Evolutionary conservation across 495 filamentous ascomycete genomes (phyloP), one percentile per base, ranked within the genome.

Genomic region (Lindgomyces ingoldianus): DNA sequence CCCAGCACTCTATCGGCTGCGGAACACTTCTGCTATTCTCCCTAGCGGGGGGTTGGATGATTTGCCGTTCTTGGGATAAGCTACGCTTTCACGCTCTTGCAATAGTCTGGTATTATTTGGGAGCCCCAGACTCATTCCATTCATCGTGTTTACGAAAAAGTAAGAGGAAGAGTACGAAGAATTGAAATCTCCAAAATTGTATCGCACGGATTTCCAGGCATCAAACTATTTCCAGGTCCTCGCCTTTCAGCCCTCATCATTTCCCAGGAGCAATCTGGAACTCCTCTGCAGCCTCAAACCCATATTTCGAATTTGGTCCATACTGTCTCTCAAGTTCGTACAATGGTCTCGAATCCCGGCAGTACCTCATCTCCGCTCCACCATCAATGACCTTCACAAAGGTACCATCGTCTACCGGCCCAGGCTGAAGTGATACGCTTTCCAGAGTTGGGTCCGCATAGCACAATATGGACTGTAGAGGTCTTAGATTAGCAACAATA

Each of bases 201-300:
- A 39, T 6, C 6, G 14, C 33, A 39, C n/a, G n/a, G n/a, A n/a
- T n/a, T n/a, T n/a, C n/a, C n/a, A n/a, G n/a, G 14, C 33, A 39
- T 14, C 33, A 39, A 6, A 39, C 14, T 14, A 39, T 14, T 14
- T 39, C 33, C 33, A 39, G 33, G 14, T 39, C 33, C 33, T 6
- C 14, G 14, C 33, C 33, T 39, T 6, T 39, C 6, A 6, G 14
- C n/a, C 6, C 6, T 6, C 4, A 6, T 19, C 22, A 50, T 9
- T 26, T 50, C 47, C 47, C 47, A 10, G 47, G 47, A 12, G 47
- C 47, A 6, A 50, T 26, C n/a, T 50, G 47, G 9, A 50, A 50
- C 2, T 50, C 47, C 19, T 50, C 47, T 12, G 3, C n/a, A 6
- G 33, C 33, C 47, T 50, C 21, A 19, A 22, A 26, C n/a, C 47